phyloP scores from a whole-genome alignment of 1,139 yeast species.

The Scheffersomyces insectosa region DNA sequence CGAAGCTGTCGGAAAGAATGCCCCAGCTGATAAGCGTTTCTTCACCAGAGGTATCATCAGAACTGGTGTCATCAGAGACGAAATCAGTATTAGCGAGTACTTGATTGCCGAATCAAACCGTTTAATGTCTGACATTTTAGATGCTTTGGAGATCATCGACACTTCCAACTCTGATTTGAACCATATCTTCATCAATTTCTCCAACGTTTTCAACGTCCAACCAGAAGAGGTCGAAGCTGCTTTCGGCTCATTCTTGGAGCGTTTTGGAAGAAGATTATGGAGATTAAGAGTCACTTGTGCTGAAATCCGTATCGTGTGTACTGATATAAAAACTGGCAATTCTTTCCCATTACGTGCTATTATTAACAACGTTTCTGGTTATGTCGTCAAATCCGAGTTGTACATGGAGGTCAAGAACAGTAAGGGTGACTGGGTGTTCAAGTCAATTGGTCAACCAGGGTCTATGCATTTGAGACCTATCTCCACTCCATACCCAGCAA shows the following conservation, averaged over 20 bases:
- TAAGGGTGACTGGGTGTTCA: slow-evolving; percentile 95
- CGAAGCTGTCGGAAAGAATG: slow-evolving; percentile 92
- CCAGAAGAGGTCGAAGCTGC: slow-evolving; percentile 98
- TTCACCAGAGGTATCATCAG: slow-evolving; percentile 97
- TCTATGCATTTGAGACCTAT: slow-evolving; percentile 96
- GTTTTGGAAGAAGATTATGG: slow-evolving; percentile 97
- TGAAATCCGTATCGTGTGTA: slow-evolving; percentile 92
- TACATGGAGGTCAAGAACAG: slow-evolving; percentile 92
- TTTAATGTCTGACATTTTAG: slow-evolving; percentile 92
- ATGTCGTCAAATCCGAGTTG: slow-evolving; percentile 92
- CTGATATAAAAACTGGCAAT: slow-evolving; percentile 81
- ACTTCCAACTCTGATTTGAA: slow-evolving; percentile 94
- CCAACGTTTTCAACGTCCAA: slow-evolving; percentile 89
- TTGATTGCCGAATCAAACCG: slow-evolving; percentile 95
- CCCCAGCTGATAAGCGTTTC: slow-evolving; percentile 91
- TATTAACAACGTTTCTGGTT: slow-evolving; percentile 94
- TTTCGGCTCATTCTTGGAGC: slow-evolving; percentile 94
- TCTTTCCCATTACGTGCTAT: slow-evolving; percentile 96
- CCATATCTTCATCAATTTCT: slow-evolving; percentile 94
- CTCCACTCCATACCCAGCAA: slow-evolving; percentile 94
- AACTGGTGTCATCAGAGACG: slow-evolving; percentile 92
- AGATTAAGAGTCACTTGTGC: slow-evolving; percentile 96
- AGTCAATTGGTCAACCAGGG: slow-evolving; percentile 91
- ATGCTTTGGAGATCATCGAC: slow-evolving; percentile 91
- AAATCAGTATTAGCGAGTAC: slow-evolving; percentile 88